Base-by-base conservation (phyloP, 371 early-diverging fungal genomes). In the Catenaria anguillulae region DNA sequence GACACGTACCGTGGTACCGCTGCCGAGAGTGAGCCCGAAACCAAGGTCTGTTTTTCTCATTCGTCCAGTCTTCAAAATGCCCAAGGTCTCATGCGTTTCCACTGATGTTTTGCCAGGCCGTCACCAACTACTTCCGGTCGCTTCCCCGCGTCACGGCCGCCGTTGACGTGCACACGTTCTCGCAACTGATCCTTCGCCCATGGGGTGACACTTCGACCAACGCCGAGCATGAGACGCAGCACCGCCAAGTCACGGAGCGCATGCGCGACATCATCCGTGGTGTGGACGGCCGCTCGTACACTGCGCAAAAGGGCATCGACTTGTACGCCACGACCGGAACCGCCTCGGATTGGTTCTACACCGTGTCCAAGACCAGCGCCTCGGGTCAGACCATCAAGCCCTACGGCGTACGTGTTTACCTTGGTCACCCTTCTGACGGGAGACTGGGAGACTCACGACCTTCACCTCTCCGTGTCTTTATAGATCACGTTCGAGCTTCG, bases 131-230 rank as follows among this genome's bases (percentile, higher is more conserved):
- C 63, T 54, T 75, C 42, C 50, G n/a, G 42, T 42, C 33, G 29
- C 54, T 55, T 5, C 60, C 55, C 4, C 63, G 62, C 48, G 64
- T 68, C 26, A 60, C 65, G 17, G 61, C 61, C 23, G 71, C 64
- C 55, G 59, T 75, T 34, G 75, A 73, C 60, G 63, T 74, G 45
- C 74, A 74, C 56, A 65, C 71, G 17, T 73, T 58, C 56, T 61
- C 64, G 36, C 71, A 71, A 48, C 63, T 73, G 19, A 40, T 60
- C 4, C 13, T 60, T 29, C 60, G 40, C n/a, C 60, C 60, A 21
- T 37, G 45, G 42, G 60, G 60, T 15, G 15, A 37, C 29, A 42
- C 40, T 12, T 13, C 17, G 19, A 31, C 19, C 10, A 19, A 35
- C 31, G 23, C 35, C 26, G 21, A 13, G 40, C 40, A 24, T n/a